A percentile compares a stretch with the other conserved stretches of the same genome.
phyloP scores from a whole-genome alignment of 2,329 filamentous ascomycete species.

The Botrytis elliptica region DNA sequence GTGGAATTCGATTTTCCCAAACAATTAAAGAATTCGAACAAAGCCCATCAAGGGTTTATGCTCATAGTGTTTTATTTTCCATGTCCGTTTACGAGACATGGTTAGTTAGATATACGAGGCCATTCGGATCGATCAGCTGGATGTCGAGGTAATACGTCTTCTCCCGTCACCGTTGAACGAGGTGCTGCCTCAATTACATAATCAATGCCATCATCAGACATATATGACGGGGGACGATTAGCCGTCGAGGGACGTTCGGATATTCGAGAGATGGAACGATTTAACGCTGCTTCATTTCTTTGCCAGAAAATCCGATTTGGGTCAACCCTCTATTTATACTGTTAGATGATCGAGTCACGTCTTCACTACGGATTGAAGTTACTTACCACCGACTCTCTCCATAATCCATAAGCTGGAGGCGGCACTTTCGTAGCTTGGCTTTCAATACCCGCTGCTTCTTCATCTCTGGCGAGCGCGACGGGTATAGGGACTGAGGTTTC shows the following conservation, averaged over 20 bases:
- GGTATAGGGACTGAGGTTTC: conserved; percentile 72
- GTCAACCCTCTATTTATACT: conserved; percentile 61
- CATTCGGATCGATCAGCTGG: conserved; percentile 45
- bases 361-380: neutral
- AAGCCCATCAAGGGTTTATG: conserved; percentile 18
- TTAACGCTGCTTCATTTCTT: conserved; percentile 45
- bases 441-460: conserved; percentile 61
- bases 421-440: conserved; percentile 57
- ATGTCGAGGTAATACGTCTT: conserved; percentile 48
- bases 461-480: conserved; percentile 72
- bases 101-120: conserved; percentile 1
- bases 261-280: conserved; percentile 25
- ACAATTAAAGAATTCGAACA: neutral
- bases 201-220: conserved; percentile 70
- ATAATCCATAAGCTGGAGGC: conserved; percentile 83
- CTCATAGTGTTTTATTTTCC: neutral
- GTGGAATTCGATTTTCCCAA: neutral
- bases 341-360: conserved; percentile 22
- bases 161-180: conserved; percentile 53
- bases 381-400: conserved; percentile 79
- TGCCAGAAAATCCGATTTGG: conserved; percentile 82
- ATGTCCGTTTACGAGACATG: neutral
- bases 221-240: conserved; percentile 72
- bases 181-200: conserved; percentile 69
- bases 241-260: conserved; percentile 34